Evolutionary conservation across 2,329 filamentous ascomycete genomes (phyloP).

Genomic region (Epichloe brachyelytri): DNA sequence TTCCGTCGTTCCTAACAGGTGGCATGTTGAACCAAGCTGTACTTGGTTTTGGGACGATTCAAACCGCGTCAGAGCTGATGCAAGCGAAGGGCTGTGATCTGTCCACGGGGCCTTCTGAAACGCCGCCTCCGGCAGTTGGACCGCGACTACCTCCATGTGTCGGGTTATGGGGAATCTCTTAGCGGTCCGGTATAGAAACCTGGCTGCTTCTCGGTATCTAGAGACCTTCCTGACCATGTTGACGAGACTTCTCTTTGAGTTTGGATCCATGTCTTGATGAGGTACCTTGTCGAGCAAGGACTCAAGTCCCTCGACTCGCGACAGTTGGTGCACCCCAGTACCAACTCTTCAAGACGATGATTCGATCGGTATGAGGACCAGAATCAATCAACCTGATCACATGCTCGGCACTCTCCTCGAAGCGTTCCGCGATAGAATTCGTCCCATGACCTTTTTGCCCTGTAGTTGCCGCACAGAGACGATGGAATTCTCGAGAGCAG

Average conservation of each 20-base stretch:
- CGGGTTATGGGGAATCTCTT: conserved; percentile 17
- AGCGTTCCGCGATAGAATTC: background rate
- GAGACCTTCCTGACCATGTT: conserved; percentile 24
- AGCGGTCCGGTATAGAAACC: conserved; percentile 19
- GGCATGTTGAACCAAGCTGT: background rate
- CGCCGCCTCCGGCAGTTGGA: conserved; percentile 14
- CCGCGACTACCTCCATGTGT: conserved; percentile 14
- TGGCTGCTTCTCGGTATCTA: conserved; percentile 23
- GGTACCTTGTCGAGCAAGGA: background rate
- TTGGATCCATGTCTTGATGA: conserved; percentile 7
- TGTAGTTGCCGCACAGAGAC: background rate
- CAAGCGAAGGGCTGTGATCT: background rate
- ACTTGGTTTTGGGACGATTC: background rate
- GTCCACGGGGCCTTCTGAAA: background rate
- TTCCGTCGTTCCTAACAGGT: background rate
- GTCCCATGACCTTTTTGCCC: background rate
- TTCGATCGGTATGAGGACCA: background rate
- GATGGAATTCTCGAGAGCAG: background rate
- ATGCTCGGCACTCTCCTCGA: background rate
- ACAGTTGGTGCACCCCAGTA: conserved; percentile 13
- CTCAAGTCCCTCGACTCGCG: conserved; percentile 12
- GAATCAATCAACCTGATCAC: background rate
- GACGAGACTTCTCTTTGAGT: conserved; percentile 10
- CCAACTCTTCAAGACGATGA: background rate
- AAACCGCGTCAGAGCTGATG: background rate